Evolutionary conservation across 2,329 filamentous ascomycete genomes (phyloP), one percentile per base, ranked within the genome.

Genomic region (Paraconiothyrium sp.): DNA sequence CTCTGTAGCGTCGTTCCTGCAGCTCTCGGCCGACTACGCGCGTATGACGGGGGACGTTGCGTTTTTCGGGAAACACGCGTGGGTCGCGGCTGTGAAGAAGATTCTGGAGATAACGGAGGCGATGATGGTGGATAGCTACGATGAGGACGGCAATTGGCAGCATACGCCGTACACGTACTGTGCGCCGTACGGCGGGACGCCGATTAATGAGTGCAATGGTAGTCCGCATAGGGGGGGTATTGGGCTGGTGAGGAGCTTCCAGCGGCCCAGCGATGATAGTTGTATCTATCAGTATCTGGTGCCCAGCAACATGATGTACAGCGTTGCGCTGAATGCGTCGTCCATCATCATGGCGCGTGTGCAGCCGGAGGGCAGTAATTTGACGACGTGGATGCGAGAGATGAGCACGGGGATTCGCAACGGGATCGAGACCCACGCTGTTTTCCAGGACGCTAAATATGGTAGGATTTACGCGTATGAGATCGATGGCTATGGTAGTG

Each of bases 261-360:
- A 85, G 69, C 76, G 83, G 9, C 83, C 83, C 5, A 80, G 78
- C 24, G 83, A 85, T 64, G 83, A 85, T 61, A 73, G 81, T 1
- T 84, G 82, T 13, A 84, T 82, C 41, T 84, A 79, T 61, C 82
- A 84, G 64, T 80, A 82, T 59, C 78, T 85, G 48, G 81, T 84
- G 48, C 83, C 83, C 0, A 77, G 77, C 20, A 86, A 85, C 58
- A 93, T 93, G 90, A 92, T 92, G 90, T 89, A 93, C 67, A 83
- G 88, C 30, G 80, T 84, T 10, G 90, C 88, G 64, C 84, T 93
- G 10, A 82, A 82, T 35, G 79, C 82, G 0, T 79, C 84, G 0
- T 81, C 83, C 10, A 66, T 75, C 7, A 88, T 89, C 72, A 85
- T 86, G 80, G 78, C 75, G 20, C 75, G 75, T 30, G 75, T 88